A percentile compares a stretch with the other conserved stretches of the same genome.
Conservation (phyloP, 2,329 filamentous ascomycete genomes). For the Cytospora mali region DNA sequence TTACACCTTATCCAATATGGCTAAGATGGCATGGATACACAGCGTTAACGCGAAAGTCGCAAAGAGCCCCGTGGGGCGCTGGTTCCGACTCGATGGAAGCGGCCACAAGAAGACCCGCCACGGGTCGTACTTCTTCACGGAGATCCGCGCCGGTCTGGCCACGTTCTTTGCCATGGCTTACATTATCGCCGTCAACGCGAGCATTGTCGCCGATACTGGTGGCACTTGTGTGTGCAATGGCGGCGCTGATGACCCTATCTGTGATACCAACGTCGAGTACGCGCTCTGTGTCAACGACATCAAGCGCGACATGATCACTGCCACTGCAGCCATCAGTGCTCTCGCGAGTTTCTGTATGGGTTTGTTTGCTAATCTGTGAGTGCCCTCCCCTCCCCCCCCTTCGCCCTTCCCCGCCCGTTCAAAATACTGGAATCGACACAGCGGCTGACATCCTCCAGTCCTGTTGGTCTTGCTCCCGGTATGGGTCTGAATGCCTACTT, state of each 20-base stretch:
- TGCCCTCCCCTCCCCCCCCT: constrained; percentile 27
- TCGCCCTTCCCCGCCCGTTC: too few relatives aligned
- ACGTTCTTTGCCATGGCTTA: constrained; percentile 71
- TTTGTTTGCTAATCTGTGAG: constrained; percentile 73
- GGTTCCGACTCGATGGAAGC: constrained; percentile 80
- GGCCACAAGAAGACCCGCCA: constrained; percentile 66
- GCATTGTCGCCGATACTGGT: constrained; percentile 62
- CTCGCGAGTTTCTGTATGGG: constrained; percentile 84
- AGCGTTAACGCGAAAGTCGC: constrained; percentile 62
- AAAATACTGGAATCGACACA: neutral
- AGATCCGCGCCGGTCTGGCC: constrained; percentile 79
- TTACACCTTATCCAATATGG: neutral
- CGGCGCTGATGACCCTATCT: constrained; percentile 53
- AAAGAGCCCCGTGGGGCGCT: constrained; percentile 65
- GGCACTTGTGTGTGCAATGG: constrained; percentile 75
- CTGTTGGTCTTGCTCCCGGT: constrained; percentile 71
- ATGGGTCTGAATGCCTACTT: constrained; percentile 91
- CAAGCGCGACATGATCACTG: constrained; percentile 80
- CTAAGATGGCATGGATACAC: constrained; percentile 52
- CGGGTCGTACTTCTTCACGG: constrained; percentile 78
- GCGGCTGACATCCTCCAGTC: constrained; percentile 38
- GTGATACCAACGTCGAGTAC: constrained; percentile 60
- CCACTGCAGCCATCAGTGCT: constrained; percentile 80
- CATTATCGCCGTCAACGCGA: constrained; percentile 54
- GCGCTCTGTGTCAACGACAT: constrained; percentile 64